phyloP scores from a whole-genome alignment of 2,329 filamentous ascomycete species.

The Coleophoma eucalyptorum region DNA sequence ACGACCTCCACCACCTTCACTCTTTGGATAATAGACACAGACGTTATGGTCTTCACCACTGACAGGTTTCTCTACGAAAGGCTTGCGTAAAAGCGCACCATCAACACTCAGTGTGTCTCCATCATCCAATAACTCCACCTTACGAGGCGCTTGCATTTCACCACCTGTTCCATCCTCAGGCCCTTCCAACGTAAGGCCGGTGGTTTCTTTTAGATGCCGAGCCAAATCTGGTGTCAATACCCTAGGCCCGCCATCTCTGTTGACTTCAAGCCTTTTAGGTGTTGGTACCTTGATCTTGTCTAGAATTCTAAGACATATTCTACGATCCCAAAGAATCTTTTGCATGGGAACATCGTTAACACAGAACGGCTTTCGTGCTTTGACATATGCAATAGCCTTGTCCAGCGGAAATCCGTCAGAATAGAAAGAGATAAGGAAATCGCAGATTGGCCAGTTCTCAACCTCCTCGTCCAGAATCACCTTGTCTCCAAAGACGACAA shows the following conservation, averaged over 20 bases:
- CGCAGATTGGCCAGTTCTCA: constrained; percentile 89
- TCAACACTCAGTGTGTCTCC: constrained; percentile 87
- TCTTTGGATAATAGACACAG: constrained; percentile 91
- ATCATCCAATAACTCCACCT: constrained; percentile 84
- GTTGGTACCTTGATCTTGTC: constrained; percentile 89
- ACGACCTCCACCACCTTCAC: constrained; percentile 81
- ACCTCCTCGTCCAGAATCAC: constrained; percentile 96
- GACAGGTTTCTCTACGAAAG: constrained; percentile 98
- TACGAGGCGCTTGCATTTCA: constrained; percentile 45
- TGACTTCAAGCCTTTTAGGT: constrained; percentile 84
- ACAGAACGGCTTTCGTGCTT: constrained; percentile 90
- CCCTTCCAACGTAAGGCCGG: constrained; percentile 71
- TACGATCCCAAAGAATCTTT: constrained; percentile 91
- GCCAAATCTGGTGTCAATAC: constrained; percentile 76
- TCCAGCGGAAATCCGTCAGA: constrained; percentile 96
- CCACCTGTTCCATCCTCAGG: constrained; percentile 64
- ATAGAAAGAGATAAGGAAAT: constrained; percentile 97
- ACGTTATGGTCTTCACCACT: constrained; percentile 99
- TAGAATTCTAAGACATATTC: constrained; percentile 81
- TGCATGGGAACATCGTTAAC: constrained; percentile 98
- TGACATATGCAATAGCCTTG: constrained; percentile 94
- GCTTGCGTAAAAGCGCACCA: constrained; percentile 76
- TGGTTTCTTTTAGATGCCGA: constrained; percentile 74
- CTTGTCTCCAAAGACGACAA: constrained; percentile 97
- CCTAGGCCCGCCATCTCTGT: constrained; percentile 82